Evolutionary conservation across 306 rosid genomes (phyloP), one percentile per base, ranked within the genome.

Genomic region (Glycine latifolia): DNA sequence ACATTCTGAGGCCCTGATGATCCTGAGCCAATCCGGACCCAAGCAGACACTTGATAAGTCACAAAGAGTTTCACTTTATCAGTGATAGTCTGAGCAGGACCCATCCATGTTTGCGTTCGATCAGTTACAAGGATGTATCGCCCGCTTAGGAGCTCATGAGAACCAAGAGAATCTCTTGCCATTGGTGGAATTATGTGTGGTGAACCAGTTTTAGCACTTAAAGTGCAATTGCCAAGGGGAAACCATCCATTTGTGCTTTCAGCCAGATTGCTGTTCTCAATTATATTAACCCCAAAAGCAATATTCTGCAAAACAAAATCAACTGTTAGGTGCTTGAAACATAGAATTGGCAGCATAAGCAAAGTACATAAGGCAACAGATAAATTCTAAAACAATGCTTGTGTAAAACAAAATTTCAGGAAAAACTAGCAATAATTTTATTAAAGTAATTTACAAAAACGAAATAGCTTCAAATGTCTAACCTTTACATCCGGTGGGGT

Each of bases 101-200:
- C 99, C 92, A 88, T 93, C 99, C 99, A 95, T 71, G 94, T 91
- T 77, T 95, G 97, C 0, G 97, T 87, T 73, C 99, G 92, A 49
- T 93, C 91, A 1, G 97, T 89, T 76, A 83, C 96, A 33, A 81
- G 97, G 73, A 91, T 90, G 81, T 83, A 91, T 70, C 90, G 89
- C 50, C 98, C 97, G 41, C 92, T 95, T 33, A 91, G 81, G 58
- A 92, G 89, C 75, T 91, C 93, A 85, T 88, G 88, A 76, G 87
- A 85, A 37, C 97, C 98, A 46, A 95, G 96, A 81, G 96, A 88
- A n/a, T 91, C 99, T 88, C 97, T 91, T 59, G 99, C 99, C 97
- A 93, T 89, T 43, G 98, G 94, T 69, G 99, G 99, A 83, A 95
- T 77, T 61, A 93, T 87, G 83, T 82, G 98, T 0, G 99, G 99